Percentiles rank a stretch among this genome's conserved stretches.
phyloP scores from a whole-genome alignment of 2,329 filamentous ascomycete species.

The Aspergillus unguis region DNA sequence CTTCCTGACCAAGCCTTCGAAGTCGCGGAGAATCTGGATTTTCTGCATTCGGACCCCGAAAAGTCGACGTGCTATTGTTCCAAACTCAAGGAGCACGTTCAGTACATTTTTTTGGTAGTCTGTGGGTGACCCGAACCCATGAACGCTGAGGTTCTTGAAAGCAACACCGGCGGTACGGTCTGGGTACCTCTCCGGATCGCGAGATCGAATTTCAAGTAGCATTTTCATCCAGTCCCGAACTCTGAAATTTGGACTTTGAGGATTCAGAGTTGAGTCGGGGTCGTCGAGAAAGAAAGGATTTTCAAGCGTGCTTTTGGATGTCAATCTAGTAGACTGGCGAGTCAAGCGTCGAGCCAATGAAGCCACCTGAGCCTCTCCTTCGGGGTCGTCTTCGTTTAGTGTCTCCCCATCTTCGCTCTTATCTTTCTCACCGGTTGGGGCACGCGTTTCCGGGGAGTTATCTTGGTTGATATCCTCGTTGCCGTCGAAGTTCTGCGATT shows the following conservation, averaged over 20 bases:
- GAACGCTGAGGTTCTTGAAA: constrained; percentile 63
- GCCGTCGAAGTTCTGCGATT: constrained; percentile 7
- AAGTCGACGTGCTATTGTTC: constrained; percentile 30
- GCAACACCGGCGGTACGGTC: constrained; percentile 54
- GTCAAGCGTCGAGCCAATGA: constrained; percentile 18
- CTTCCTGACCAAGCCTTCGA: constrained; percentile 56
- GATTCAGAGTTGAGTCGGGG: constrained; percentile 20
- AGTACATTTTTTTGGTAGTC: constrained; percentile 66
- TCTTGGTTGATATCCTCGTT: constrained; percentile 5
- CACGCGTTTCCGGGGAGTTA: not conserved
- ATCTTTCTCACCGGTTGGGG: constrained; percentile 4
- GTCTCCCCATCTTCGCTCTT: constrained; percentile 17
- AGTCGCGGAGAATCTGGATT: constrained; percentile 54
- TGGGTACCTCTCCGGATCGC: constrained; percentile 17
- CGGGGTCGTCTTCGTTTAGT: constrained; percentile 9
- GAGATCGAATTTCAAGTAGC: constrained; percentile 19
- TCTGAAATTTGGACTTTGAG: constrained; percentile 21
- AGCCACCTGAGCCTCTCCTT: constrained; percentile 10
- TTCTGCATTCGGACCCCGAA: constrained; percentile 16
- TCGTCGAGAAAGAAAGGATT: constrained; percentile 20
- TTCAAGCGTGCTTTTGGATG: constrained; percentile 13
- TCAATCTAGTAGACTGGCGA: constrained; percentile 21
- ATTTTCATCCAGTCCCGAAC: constrained; percentile 22
- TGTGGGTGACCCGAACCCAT: constrained; percentile 62
- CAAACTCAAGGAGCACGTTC: constrained; percentile 52